phyloP scores from a whole-genome alignment of 164 flowering plant genomes.

The Euptelea pleiosperma region DNA sequence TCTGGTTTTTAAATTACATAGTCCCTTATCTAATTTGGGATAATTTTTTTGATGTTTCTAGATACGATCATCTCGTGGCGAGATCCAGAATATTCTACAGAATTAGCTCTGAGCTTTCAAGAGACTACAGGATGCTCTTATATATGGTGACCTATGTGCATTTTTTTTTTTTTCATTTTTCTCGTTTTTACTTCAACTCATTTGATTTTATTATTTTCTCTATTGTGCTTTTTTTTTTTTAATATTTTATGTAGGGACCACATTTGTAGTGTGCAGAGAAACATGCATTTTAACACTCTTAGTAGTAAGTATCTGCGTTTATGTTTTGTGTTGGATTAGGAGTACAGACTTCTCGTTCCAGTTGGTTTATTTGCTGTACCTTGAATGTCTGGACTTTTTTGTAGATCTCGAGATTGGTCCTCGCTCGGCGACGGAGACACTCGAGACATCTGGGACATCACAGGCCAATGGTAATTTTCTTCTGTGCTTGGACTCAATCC shows the following conservation, averaged over 20 bases:
- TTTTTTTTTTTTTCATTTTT: too few species aligned
- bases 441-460: constrained; percentile 28
- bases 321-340: background rate
- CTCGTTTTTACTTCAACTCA: too few species aligned
- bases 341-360: background rate
- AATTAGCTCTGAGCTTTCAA: constrained; percentile 93
- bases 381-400: constrained; percentile 9
- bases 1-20: background rate
- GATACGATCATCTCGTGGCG: constrained; percentile 97
- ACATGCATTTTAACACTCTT: constrained; percentile 23
- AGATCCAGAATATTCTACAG: constrained; percentile 76
- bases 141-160: constrained; percentile 53
- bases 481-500: background rate
- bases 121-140: constrained; percentile 84
- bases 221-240: background rate
- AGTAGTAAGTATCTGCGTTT: constrained; percentile 21
- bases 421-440: constrained; percentile 19
- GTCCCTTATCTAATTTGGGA: background rate
- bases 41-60: constrained; percentile 23
- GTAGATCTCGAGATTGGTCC: constrained; percentile 29
- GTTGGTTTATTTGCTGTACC: background rate
- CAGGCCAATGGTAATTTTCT: constrained; percentile 31
- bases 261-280: constrained; percentile 29
- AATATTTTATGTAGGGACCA: constrained; percentile 28
- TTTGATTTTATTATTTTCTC: background rate